A percentile compares a stretch with the other conserved stretches of the same genome.
Evolutionary conservation across 1,284 basidiomycete species (phyloP).

Genomic region (Sphaerobolus stellatus): DNA sequence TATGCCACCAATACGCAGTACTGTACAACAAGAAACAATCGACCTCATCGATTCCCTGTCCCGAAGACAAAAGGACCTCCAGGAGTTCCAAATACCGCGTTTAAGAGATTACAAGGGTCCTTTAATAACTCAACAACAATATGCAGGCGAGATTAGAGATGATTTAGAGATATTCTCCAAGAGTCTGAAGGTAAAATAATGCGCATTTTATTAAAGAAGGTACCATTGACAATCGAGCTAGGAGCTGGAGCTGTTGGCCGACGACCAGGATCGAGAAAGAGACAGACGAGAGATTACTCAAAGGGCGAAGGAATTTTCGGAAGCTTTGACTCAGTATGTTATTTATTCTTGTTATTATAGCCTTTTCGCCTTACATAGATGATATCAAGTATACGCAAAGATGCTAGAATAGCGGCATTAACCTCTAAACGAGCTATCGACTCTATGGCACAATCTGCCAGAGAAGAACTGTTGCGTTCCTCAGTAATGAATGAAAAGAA

Average conservation of each 20-base stretch:
- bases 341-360: neutral
- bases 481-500: conserved; percentile 47
- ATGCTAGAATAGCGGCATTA: conserved; percentile 64
- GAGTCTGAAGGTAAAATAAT: conserved; percentile 63
- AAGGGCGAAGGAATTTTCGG: conserved; percentile 50
- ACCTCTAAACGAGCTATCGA: conserved; percentile 72
- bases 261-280: conserved; percentile 61
- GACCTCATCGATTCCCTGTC: conserved; percentile 51
- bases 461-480: conserved; percentile 64
- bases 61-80: conserved; percentile 62
- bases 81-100: conserved; percentile 72
- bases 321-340: conserved; percentile 51
- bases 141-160: conserved; percentile 71
- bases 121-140: conserved; percentile 64
- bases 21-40: conserved; percentile 49
- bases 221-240: conserved; percentile 26
- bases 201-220: neutral
- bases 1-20: conserved; percentile 66
- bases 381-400: conserved; percentile 52
- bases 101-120: conserved; percentile 66
- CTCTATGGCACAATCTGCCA: conserved; percentile 50
- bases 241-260: conserved; percentile 63
- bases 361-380: neutral
- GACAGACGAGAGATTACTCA: conserved; percentile 50
- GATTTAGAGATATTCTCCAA: conserved; percentile 64